Percentiles rank a stretch among this genome's conserved stretches.
These are phyloP conservation scores for Testicularia cyperi DNA, from an alignment of 1,284 basidiomycete species.

Conservation along the genomic window DNA sequence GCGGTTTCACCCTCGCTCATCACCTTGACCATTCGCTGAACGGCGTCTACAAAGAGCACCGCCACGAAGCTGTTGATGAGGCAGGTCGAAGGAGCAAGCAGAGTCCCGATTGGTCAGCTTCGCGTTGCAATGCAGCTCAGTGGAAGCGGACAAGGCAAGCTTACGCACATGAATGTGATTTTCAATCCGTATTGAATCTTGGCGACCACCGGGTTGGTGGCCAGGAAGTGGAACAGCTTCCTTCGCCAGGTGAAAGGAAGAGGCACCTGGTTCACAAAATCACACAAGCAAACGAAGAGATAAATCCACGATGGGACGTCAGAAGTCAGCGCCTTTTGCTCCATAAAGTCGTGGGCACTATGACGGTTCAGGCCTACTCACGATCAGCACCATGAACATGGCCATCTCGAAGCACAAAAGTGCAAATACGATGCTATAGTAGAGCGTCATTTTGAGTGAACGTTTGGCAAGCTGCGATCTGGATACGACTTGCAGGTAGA, in stretches of 20 bases:
- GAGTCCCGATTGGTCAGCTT: no score
- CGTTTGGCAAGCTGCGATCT: neutral
- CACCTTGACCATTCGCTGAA: conserved; percentile 88
- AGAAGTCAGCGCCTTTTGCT: no score
- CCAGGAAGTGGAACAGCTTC: conserved; percentile 74
- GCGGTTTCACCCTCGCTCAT: conserved; percentile 74
- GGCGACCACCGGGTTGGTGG: conserved; percentile 61
- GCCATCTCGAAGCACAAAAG: conserved; percentile 57
- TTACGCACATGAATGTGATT: conserved; percentile 86
- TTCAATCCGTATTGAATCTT: conserved; percentile 70
- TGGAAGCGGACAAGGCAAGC: neutral
- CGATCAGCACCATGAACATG: conserved; percentile 57
- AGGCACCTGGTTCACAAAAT: conserved; percentile 67
- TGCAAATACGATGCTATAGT: conserved; percentile 58
- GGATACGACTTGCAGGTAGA: neutral
- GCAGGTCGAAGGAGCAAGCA: no score
- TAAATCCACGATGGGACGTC: no score
- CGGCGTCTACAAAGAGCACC: conserved; percentile 78
- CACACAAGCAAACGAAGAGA: no score
- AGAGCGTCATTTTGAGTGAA: conserved; percentile 52
- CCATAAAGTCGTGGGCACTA: no score
- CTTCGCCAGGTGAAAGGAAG: conserved; percentile 75
- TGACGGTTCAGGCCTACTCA: no score
- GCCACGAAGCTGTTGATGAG: conserved; percentile 72
- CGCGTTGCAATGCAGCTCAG: no score